Percentiles rank a stretch among this genome's conserved stretches.
Conservation (phyloP, 495 filamentous ascomycete genomes). For the Neurospora sp. region DNA sequence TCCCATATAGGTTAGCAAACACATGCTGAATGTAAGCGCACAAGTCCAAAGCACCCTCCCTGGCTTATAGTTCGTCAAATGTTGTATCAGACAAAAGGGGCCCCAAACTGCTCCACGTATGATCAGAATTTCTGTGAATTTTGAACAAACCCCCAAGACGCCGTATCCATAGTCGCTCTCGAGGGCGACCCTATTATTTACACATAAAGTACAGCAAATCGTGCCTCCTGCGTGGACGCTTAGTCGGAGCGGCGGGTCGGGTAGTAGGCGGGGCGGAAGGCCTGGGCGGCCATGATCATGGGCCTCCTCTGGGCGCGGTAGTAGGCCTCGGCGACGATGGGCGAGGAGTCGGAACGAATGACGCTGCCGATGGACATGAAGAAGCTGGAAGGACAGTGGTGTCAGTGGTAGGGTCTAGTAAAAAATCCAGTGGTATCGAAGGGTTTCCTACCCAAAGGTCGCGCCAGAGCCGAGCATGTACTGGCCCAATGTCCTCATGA, state of each 20-base stretch:
- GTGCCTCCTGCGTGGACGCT: neutral
- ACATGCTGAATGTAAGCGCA: neutral
- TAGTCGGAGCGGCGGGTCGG: conserved; percentile 7
- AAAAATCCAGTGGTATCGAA: neutral
- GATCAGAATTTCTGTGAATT: neutral
- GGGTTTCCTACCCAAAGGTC: conserved; percentile 72
- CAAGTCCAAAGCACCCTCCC: neutral
- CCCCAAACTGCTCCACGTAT: neutral
- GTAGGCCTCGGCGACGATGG: conserved; percentile 52
- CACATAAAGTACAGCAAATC: neutral
- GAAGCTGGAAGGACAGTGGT: conserved; percentile 48
- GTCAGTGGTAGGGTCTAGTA: neutral
- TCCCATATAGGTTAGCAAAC: neutral
- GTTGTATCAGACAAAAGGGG: neutral
- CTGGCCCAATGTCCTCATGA: conserved; percentile 86
- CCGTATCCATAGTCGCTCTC: neutral
- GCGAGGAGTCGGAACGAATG: conserved; percentile 73
- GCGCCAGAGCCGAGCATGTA: conserved; percentile 97
- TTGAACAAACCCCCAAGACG: neutral
- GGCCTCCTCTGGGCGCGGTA: conserved; percentile 47
- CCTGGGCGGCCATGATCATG: conserved; percentile 48
- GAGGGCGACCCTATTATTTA: neutral
- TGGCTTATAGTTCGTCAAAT: neutral
- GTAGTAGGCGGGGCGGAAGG: conserved; percentile 23
- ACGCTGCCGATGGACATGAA: conserved; percentile 99